Base-by-base conservation (phyloP, 495 filamentous ascomycete genomes). In the Penicillium coffeae region DNA sequence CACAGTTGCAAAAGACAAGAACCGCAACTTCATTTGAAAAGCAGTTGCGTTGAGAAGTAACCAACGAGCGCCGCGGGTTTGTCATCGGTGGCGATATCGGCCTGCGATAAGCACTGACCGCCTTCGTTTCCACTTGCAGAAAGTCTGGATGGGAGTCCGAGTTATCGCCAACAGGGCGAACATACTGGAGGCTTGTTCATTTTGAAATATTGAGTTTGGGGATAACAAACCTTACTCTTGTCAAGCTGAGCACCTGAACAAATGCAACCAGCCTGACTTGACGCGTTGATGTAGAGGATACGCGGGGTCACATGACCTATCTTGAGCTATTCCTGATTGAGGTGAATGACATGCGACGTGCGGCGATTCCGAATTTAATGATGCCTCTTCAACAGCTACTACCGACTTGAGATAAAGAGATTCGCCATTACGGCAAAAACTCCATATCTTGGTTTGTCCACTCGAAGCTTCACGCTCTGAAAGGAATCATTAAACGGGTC, bases 21-120 rank as follows among this genome's bases (percentile, higher is more conserved):
- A n/a, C n/a, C n/a, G 32, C 21, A 45, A 40, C 25, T 30, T 30
- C 4, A 10, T n/a, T 20, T n/a, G 16, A 45, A 34, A 14, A 54
- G 46, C 30, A 38, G 38, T 32, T 48, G 36, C n/a, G 14, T 34
- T 40, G 37, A 38, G 49, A 47, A 21, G 45, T 34, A 55, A 42
- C 56, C 50, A 60, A 56, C 45, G 48, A 49, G 34, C 54, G 36
- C 48, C 16, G 47, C 36, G 47, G 38, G 65, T 71, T 71, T 70
- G 66, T 70, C 60, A 70, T 65, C 61, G 32, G 65, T 69, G 68
- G 68, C 68, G 61, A 67, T 48, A 62, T 62, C 64, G 64, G 61
- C 47, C 9, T 32, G 38, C 33, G 68, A 69, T 69, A 69, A 68
- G 59, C 21, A 13, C 55, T 58, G 52, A 69, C 66, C 66, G 66